Evolutionary conservation across 2,329 filamentous ascomycete species (phyloP).

Genomic region (Penicillium sp.): DNA sequence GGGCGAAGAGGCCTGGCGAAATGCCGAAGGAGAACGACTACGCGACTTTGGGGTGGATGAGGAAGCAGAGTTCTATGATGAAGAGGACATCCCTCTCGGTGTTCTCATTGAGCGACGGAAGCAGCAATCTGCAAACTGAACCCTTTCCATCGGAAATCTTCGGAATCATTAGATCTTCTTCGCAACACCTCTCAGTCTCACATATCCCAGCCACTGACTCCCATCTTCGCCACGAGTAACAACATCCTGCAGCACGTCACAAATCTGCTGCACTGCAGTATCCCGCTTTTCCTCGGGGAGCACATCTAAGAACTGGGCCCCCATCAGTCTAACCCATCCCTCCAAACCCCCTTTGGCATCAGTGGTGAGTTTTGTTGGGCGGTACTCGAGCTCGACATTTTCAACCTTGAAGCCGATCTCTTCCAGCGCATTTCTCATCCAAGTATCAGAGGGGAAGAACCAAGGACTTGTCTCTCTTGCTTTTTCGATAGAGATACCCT

Average conservation of each 20-base stretch:
- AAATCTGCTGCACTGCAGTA: conserved; percentile 54
- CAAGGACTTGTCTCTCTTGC: conserved; percentile 60
- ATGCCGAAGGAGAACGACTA: conserved; percentile 62
- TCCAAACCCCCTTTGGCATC: conserved; percentile 55
- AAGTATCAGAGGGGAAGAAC: conserved; percentile 69
- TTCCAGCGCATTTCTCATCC: conserved; percentile 49
- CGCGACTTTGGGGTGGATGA: conserved; percentile 66
- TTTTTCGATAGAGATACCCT: conserved; percentile 52
- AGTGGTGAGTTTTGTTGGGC: conserved; percentile 57
- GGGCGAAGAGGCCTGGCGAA: conserved; percentile 63
- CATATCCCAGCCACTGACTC: conserved; percentile 51
- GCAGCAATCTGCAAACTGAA: conserved; percentile 12
- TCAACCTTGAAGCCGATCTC: conserved; percentile 50
- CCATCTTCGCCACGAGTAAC: conserved; percentile 59
- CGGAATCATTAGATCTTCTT: conserved; percentile 26
- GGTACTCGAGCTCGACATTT: conserved; percentile 61
- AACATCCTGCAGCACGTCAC: conserved; percentile 56
- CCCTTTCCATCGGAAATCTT: background rate
- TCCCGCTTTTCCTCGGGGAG: conserved; percentile 53
- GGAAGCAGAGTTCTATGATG: conserved; percentile 63
- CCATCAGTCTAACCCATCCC: conserved; percentile 67
- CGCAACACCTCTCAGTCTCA: conserved; percentile 46
- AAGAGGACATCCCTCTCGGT: conserved; percentile 60
- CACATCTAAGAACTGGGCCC: conserved; percentile 57
- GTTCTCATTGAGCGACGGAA: conserved; percentile 50